phyloP scores from a whole-genome alignment of 345 rosid species.

The Iberis pinnata region DNA sequence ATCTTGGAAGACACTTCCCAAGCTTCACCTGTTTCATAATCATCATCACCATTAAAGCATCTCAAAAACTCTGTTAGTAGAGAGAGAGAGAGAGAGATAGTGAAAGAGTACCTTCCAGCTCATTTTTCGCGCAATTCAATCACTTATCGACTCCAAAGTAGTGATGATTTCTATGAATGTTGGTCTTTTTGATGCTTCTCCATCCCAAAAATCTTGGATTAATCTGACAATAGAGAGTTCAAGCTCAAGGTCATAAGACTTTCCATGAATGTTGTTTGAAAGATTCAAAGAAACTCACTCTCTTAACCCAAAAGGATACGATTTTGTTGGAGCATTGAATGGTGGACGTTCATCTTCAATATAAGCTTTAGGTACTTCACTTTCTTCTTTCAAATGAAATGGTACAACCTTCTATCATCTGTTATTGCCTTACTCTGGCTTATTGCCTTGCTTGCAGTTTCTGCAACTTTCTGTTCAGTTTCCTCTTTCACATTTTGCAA shows the following conservation, averaged over 20 bases:
- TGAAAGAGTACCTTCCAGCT: constrained; percentile 51
- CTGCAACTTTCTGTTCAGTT: constrained; percentile 58
- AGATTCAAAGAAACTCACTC: constrained; percentile 40
- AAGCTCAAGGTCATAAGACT: no score
- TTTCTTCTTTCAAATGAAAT: constrained; percentile 47
- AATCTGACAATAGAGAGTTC: constrained; percentile 30
- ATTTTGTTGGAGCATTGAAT: constrained; percentile 52
- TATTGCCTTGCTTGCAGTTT: constrained; percentile 56
- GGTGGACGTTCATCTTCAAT: constrained; percentile 64
- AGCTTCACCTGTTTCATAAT: constrained; percentile 37
- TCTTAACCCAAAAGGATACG: constrained; percentile 50
- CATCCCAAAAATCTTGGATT: constrained; percentile 67
- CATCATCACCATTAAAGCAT: constrained; percentile 1
- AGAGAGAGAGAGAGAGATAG: no score
- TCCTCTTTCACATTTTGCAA: constrained; percentile 74
- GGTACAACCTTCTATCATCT: constrained; percentile 89
- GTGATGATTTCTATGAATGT: constrained; percentile 53
- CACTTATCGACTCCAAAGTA: constrained; percentile 42
- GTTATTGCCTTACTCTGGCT: constrained; percentile 47
- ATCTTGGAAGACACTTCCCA: constrained; percentile 43
- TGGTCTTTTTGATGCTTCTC: constrained; percentile 60
- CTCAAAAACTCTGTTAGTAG: not conserved
- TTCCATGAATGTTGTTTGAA: not conserved
- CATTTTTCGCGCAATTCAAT: constrained; percentile 35
- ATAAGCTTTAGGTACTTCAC: constrained; percentile 69